phyloP scores from a whole-genome alignment of 2,329 filamentous ascomycete species.

The Hyphodiscus sp. region DNA sequence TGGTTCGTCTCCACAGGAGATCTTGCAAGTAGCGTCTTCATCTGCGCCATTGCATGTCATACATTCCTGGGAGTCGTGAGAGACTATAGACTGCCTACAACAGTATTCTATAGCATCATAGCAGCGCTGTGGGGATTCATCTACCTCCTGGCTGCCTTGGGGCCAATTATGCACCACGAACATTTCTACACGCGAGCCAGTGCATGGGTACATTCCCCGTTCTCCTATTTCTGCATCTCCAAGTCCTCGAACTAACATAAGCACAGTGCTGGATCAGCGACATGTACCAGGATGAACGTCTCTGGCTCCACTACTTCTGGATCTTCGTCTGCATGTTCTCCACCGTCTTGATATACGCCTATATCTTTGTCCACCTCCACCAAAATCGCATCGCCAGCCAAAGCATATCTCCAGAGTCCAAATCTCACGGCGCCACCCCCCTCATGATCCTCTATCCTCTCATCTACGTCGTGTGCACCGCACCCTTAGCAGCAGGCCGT shows the following conservation, averaged over 20 bases:
- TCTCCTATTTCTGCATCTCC: not conserved
- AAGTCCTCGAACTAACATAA: not conserved
- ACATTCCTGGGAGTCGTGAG: constrained; percentile 58
- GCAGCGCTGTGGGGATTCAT: constrained; percentile 50
- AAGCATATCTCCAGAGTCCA: not conserved
- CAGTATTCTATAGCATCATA: constrained; percentile 44
- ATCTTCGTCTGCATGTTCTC: constrained; percentile 49
- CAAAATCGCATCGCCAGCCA: not conserved
- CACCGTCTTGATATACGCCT: constrained; percentile 41
- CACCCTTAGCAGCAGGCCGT: constrained; percentile 57
- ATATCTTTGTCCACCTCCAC: constrained; percentile 25
- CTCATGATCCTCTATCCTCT: constrained; percentile 62
- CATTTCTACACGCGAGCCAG: constrained; percentile 58
- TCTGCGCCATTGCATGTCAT: constrained; percentile 58
- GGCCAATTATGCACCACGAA: constrained; percentile 29
- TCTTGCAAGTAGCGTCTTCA: constrained; percentile 59
- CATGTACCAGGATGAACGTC: constrained; percentile 45
- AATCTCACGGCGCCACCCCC: constrained; percentile 19
- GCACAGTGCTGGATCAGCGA: constrained; percentile 56
- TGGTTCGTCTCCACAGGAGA: constrained; percentile 63
- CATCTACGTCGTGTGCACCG: constrained; percentile 63
- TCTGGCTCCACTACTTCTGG: constrained; percentile 59
- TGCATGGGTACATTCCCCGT: constrained; percentile 45
- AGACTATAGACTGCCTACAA: constrained; percentile 44
- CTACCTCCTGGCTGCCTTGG: constrained; percentile 49